A percentile compares a stretch with the other conserved stretches of the same genome.
Evolutionary conservation across 2,329 filamentous ascomycete species (phyloP).

Genomic region (Boeremia exigua): DNA sequence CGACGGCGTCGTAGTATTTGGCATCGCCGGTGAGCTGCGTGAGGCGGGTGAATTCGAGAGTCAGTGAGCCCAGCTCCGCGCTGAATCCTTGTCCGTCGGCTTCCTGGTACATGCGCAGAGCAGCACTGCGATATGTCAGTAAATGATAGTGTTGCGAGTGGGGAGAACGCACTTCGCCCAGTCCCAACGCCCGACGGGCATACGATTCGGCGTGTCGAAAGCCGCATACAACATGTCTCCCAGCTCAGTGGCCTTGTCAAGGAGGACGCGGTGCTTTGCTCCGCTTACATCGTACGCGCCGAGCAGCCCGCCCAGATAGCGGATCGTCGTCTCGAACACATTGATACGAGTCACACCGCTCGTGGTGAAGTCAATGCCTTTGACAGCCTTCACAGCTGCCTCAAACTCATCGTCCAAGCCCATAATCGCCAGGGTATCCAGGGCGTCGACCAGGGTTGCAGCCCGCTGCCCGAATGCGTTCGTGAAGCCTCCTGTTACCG

Average conservation of each 20-base stretch:
- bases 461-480: constrained; percentile 62
- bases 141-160: background rate
- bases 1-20: constrained; percentile 49
- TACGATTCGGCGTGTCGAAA: constrained; percentile 53
- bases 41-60: constrained; percentile 49
- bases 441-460: constrained; percentile 65
- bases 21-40: constrained; percentile 47
- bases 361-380: constrained; percentile 61
- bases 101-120: constrained; percentile 37
- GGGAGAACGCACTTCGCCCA: constrained; percentile 42
- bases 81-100: constrained; percentile 40
- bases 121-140: constrained; percentile 34
- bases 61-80: constrained; percentile 48
- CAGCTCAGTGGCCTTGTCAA: constrained; percentile 50
- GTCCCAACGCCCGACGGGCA: constrained; percentile 50
- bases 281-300: constrained; percentile 47
- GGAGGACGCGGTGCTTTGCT: constrained; percentile 43
- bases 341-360: constrained; percentile 45
- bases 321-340: constrained; percentile 51
- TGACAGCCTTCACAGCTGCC: constrained; percentile 58
- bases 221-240: constrained; percentile 54
- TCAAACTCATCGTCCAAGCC: constrained; percentile 63
- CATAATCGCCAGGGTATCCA: constrained; percentile 70
- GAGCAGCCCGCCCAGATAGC: constrained; percentile 48
- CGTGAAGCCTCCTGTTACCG: constrained; percentile 56